Evolutionary conservation across 768 basidiomycete species (phyloP), one percentile per base, ranked within the genome.

Genomic region (Panaeolus papilionaceus): DNA sequence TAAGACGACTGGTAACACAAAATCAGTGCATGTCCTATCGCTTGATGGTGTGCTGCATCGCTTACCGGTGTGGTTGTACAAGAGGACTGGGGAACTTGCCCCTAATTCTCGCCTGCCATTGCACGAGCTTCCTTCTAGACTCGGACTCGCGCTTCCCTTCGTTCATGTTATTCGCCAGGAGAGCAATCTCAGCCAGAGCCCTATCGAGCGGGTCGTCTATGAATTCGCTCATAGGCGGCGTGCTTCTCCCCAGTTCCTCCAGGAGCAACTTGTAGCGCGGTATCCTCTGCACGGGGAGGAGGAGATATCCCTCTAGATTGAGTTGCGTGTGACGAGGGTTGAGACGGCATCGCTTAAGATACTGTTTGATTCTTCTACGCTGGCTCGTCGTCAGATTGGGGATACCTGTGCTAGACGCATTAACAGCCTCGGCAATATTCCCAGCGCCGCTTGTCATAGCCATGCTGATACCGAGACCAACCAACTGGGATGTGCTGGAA

Each of bases 111-210:
- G 89, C 74, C 79, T 96, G 95, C 94, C 93, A 96, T 74, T 92
- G 89, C 18, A 98, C 93, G 28, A 99, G 88, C 75, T 95, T 93
- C 58, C 91, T 86, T 23, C 98, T 86, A 1, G 94, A 96, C 79
- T 99, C 98, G 2, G 95, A 87, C 72, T 98, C 96, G 1, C 98
- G 89, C 78, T 98, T 99, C 69, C 95, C 95, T 80, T 99, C 98
- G 77, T 99, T 99, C 94, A 99, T 98, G 74, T 93, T 93, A 62
- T 89, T 94, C 2, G 98, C 96, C 62, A 99, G 80, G 12, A 88
- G 88, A 0, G 95, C 88, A 71, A 99, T 98, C 79, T 97, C 94
- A 20, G 88, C 82, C 51, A 98, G 79, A 6, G 96, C 96, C 66
- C 88, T 89, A 71, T 95, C 94, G 64, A 99, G 83, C 28, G 93